Percentiles rank a stretch among this genome's conserved stretches.
Conservation (phyloP, 2,329 filamentous ascomycete species). For the Bimuria novae-zelandiae region DNA sequence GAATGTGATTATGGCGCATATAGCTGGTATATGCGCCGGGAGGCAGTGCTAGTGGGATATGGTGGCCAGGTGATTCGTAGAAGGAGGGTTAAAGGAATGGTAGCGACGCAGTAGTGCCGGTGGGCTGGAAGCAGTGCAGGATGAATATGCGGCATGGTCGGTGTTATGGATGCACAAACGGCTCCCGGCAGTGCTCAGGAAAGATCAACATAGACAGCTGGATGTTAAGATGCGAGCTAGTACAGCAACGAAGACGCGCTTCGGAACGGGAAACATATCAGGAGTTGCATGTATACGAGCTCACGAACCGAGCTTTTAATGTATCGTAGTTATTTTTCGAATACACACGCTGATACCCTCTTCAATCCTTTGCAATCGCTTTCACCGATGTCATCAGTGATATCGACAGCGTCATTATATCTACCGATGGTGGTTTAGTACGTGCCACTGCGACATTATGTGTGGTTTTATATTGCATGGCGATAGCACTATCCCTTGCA, state of each 20-base stretch:
- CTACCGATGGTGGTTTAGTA: not conserved
- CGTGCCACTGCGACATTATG: not conserved
- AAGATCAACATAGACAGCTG: not conserved
- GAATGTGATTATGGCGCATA: conserved; percentile 28
- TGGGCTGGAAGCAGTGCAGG: conserved; percentile 15
- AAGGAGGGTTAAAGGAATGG: conserved; percentile 1
- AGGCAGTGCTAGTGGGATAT: conserved; percentile 14
- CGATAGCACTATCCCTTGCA: conserved; percentile 1
- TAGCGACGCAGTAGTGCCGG: conserved; percentile 13
- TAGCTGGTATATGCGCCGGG: conserved; percentile 15
- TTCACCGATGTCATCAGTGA: not conserved
- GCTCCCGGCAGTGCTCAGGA: conserved; percentile 9
- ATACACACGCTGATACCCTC: not conserved
- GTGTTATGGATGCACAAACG: conserved; percentile 8
- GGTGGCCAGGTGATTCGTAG: conserved; percentile 3
- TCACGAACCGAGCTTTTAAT: not conserved
- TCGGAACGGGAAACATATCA: not conserved
- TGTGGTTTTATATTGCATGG: conserved; percentile 2
- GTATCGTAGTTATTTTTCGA: not conserved
- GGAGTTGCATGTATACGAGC: not conserved
- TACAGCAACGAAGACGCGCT: not conserved
- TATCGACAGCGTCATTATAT: not conserved
- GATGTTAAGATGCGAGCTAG: not conserved
- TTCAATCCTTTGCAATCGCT: not conserved
- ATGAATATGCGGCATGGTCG: conserved; percentile 8